phyloP scores from a whole-genome alignment of 306 rosid species.

The Prunus campanulata region DNA sequence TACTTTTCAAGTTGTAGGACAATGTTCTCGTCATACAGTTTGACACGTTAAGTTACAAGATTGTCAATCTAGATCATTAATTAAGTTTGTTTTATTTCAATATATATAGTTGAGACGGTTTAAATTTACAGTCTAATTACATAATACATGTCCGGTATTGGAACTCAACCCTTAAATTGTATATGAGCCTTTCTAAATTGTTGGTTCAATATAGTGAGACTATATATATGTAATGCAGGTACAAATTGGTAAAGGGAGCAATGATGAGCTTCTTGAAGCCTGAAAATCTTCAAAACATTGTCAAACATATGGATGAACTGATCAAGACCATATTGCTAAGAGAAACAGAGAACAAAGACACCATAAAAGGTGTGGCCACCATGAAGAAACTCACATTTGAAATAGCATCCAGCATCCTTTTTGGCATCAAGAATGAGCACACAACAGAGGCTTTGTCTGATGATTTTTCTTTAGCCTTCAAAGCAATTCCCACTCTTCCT shows the following conservation, averaged over 20 bases:
- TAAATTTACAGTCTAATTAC: no score
- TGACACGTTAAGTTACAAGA: background rate
- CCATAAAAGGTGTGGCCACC: slow-evolving; percentile 33
- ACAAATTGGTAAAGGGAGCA: slow-evolving; percentile 36
- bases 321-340: slow-evolving; percentile 12
- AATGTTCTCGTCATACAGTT: background rate
- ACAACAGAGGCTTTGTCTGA: slow-evolving; percentile 32
- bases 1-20: background rate
- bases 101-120: no score
- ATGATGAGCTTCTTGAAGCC: slow-evolving; percentile 51
- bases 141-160: no score
- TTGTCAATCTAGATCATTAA: no score
- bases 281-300: slow-evolving; percentile 43
- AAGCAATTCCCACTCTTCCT: slow-evolving; percentile 41
- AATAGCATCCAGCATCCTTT: slow-evolving; percentile 36
- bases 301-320: slow-evolving; percentile 40
- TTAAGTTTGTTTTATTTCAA: background rate
- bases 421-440: slow-evolving; percentile 43
- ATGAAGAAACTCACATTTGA: slow-evolving; percentile 42
- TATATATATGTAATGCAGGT: slow-evolving; percentile 9
- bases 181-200: background rate
- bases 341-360: slow-evolving; percentile 34
- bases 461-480: slow-evolving; percentile 31
- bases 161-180: background rate
- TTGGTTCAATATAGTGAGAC: background rate